These are phyloP conservation scores for Trichomonas vaginalis DNA, from an alignment of 208 protist genomes.

Conservation along the genomic window DNA sequence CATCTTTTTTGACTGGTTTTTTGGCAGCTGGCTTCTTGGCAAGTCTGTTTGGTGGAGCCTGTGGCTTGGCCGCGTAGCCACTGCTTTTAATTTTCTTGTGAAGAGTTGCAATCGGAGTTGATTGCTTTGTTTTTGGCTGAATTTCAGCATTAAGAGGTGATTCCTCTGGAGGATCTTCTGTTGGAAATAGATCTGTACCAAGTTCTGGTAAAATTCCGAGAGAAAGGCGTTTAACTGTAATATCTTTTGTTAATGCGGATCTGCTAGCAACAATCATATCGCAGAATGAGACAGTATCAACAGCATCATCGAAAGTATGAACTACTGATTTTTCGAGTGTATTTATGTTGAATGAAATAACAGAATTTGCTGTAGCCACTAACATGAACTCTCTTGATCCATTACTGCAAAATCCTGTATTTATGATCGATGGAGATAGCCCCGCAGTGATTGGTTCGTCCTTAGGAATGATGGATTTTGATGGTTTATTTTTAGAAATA, in stretches of 20 bases:
- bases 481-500: background rate
- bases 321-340: background rate
- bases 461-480: background rate
- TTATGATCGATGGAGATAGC: background rate
- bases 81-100: slow-evolving; percentile 7
- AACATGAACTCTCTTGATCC: background rate
- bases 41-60: background rate
- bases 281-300: background rate
- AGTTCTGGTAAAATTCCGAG: background rate
- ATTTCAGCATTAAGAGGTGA: background rate
- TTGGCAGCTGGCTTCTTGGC: background rate
- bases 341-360: background rate
- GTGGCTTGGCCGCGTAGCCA: background rate
- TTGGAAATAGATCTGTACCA: background rate
- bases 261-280: background rate
- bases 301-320: background rate
- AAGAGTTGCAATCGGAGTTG: background rate
- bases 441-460: background rate
- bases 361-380: background rate
- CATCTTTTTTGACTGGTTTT: background rate
- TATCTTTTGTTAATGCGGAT: background rate
- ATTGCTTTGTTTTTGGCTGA: background rate
- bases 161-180: background rate
- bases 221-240: background rate
- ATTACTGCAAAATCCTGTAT: background rate